phyloP scores from a whole-genome alignment of 2,329 filamentous ascomycete genomes.

The Talaromyces pinophilus region DNA sequence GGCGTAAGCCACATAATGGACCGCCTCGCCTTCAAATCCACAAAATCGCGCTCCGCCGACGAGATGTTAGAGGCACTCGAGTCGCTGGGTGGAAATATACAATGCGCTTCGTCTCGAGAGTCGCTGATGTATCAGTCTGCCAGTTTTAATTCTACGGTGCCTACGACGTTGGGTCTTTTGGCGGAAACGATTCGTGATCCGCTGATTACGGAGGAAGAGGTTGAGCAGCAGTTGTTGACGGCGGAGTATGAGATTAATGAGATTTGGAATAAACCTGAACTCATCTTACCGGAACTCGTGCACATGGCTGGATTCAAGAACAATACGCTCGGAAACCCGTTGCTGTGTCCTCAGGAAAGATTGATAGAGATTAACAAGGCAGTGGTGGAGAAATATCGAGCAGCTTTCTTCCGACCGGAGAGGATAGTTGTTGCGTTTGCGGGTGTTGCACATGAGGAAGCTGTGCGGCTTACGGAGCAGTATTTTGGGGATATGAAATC shows the following conservation, averaged over 20 bases:
- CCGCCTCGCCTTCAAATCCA: conserved; percentile 89
- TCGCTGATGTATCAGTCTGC: conserved; percentile 98
- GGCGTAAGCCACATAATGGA: conserved; percentile 97
- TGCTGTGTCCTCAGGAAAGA: conserved; percentile 86
- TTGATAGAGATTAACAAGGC: conserved; percentile 71
- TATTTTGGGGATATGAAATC: conserved; percentile 89
- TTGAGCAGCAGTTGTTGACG: conserved; percentile 81
- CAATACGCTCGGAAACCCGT: conserved; percentile 91
- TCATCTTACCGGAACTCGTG: conserved; percentile 91
- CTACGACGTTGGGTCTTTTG: conserved; percentile 76
- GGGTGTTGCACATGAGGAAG: conserved; percentile 78
- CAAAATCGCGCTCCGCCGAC: conserved; percentile 69
- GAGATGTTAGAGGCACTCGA: conserved; percentile 87
- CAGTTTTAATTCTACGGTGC: conserved; percentile 92
- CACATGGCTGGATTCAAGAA: conserved; percentile 95
- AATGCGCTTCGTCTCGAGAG: conserved; percentile 93
- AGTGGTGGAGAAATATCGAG: conserved; percentile 75
- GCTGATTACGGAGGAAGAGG: conserved; percentile 80
- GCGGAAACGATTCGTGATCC: conserved; percentile 93
- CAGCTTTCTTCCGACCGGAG: conserved; percentile 83
- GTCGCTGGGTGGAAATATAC: conserved; percentile 88
- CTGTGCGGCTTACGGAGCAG: conserved; percentile 75
- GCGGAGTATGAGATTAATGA: conserved; percentile 94
- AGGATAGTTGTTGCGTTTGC: conserved; percentile 94
- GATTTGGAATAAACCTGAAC: conserved; percentile 96